Evolutionary conservation across 177 flowering plant genomes (phyloP).

Genomic region (Vitis hybrid): DNA sequence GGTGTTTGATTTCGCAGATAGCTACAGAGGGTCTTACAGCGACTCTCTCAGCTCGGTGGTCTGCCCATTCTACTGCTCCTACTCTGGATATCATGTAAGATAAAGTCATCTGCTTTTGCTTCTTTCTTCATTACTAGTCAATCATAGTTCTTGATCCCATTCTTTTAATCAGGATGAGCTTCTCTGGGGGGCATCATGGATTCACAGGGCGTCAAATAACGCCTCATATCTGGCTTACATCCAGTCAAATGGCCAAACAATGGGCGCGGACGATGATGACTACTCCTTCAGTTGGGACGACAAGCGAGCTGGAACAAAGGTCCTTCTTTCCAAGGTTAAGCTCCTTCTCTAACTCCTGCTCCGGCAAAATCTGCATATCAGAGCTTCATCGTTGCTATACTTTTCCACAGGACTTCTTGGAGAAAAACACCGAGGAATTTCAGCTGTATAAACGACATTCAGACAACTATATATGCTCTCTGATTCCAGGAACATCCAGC

Average conservation of each 20-base stretch:
- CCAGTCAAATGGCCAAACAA: slow-evolving; percentile 68
- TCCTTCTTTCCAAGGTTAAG: slow-evolving; percentile 83
- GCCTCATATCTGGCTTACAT: slow-evolving; percentile 63
- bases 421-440: slow-evolving; percentile 46
- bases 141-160: slow-evolving; percentile 4
- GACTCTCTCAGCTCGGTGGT: slow-evolving; percentile 68
- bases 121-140: not conserved
- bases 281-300: slow-evolving; percentile 95
- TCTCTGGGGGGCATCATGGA: slow-evolving; percentile 98
- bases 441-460: slow-evolving; percentile 72
- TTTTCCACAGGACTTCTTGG: slow-evolving; percentile 53
- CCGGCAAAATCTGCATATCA: not conserved
- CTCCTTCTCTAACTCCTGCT: slow-evolving; percentile 1
- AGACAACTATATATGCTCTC: slow-evolving; percentile 86
- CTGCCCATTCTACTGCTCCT: slow-evolving; percentile 97
- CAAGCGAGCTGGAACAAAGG: slow-evolving; percentile 79
- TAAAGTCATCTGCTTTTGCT: not conserved
- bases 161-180: slow-evolving; percentile 69
- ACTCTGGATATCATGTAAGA: slow-evolving; percentile 87
- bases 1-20: slow-evolving; percentile 84
- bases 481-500: slow-evolving; percentile 69
- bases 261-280: slow-evolving; percentile 82
- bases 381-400: not conserved
- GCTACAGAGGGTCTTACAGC: slow-evolving; percentile 76
- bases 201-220: slow-evolving; percentile 67